A percentile compares a stretch with the other conserved stretches of the same genome.
phyloP scores from a whole-genome alignment of 306 rosid species.

The Sophora flavescens region DNA sequence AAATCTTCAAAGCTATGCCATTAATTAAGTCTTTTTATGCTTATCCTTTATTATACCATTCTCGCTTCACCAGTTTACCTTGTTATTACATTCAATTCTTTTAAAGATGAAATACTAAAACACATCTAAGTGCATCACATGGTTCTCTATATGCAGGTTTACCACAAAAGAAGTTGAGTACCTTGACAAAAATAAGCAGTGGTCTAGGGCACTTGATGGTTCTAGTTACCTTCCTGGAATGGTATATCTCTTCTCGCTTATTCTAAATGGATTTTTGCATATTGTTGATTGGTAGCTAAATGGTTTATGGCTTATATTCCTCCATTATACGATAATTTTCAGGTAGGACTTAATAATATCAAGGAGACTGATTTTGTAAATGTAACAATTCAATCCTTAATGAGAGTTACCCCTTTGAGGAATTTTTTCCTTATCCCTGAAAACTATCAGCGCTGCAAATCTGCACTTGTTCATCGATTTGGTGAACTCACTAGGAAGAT shows the following conservation, averaged over 20 bases:
- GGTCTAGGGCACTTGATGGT: slow-evolving; percentile 99
- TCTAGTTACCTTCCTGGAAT: slow-evolving; percentile 99
- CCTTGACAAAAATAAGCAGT: slow-evolving; percentile 90
- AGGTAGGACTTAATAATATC: slow-evolving; percentile 97
- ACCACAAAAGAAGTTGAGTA: slow-evolving; percentile 78
- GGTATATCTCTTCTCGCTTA: slow-evolving; percentile 59
- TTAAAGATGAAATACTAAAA: slow-evolving; percentile 28
- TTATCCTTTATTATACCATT: neutral
- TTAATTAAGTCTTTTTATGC: neutral
- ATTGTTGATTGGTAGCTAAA: neutral
- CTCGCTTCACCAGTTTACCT: neutral
- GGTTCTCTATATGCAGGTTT: slow-evolving; percentile 63
- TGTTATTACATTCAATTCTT: slow-evolving; percentile 13
- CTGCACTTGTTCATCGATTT: slow-evolving; percentile 93
- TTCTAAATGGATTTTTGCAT: slow-evolving; percentile 18
- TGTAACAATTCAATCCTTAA: slow-evolving; percentile 93
- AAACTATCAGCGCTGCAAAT: slow-evolving; percentile 83
- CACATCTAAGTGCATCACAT: slow-evolving; percentile 16
- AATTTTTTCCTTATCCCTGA: slow-evolving; percentile 93
- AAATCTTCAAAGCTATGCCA: neutral
- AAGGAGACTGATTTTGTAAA: slow-evolving; percentile 98
- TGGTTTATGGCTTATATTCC: slow-evolving; percentile 41
- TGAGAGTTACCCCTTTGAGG: slow-evolving; percentile 95
- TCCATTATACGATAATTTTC: slow-evolving; percentile 34
- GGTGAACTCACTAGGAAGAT: slow-evolving; percentile 98